Evolutionary conservation across 352 stramenopile genomes (phyloP).

Genomic region (Globisporangium carolinianum): DNA sequence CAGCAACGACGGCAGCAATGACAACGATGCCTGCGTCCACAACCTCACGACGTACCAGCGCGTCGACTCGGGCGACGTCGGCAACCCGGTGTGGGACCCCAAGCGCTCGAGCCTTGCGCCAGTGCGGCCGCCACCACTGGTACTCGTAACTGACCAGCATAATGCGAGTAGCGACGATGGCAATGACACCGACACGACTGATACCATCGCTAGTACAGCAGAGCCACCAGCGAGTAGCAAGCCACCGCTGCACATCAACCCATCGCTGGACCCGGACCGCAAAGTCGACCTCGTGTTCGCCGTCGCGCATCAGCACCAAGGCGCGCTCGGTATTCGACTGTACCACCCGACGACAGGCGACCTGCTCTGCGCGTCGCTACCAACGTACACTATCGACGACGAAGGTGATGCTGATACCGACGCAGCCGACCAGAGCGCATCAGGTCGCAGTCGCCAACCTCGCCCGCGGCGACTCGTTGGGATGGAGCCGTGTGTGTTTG

Average conservation of each 20-base stretch:
- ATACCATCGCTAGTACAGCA: not conserved
- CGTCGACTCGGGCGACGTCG: conserved; percentile 2
- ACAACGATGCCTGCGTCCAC: not conserved
- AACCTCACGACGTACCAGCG: conserved; percentile 10
- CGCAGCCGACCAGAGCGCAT: no score
- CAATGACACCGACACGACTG: not conserved
- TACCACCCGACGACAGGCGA: not conserved
- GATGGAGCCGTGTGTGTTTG: conserved; percentile 7
- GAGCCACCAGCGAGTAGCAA: not conserved
- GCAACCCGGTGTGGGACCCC: conserved; percentile 5
- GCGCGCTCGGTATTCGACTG: conserved; percentile 4
- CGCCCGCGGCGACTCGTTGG: not conserved
- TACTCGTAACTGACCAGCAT: no score
- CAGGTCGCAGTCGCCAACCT: not conserved
- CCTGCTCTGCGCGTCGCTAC: conserved; percentile 4
- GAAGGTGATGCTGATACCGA: no score
- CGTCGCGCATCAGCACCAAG: conserved; percentile 1
- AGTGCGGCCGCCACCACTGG: not conserved
- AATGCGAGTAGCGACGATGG: no score
- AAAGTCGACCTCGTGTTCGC: conserved; percentile 8
- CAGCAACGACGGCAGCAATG: not conserved
- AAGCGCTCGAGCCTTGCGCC: not conserved
- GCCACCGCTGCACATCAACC: not conserved
- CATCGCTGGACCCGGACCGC: conserved; percentile 1
- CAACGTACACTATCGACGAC: not conserved